Evolutionary conservation across 2,329 filamentous ascomycete genomes (phyloP), one percentile per base, ranked within the genome.

Genomic region (Thermoascus crustaceus): DNA sequence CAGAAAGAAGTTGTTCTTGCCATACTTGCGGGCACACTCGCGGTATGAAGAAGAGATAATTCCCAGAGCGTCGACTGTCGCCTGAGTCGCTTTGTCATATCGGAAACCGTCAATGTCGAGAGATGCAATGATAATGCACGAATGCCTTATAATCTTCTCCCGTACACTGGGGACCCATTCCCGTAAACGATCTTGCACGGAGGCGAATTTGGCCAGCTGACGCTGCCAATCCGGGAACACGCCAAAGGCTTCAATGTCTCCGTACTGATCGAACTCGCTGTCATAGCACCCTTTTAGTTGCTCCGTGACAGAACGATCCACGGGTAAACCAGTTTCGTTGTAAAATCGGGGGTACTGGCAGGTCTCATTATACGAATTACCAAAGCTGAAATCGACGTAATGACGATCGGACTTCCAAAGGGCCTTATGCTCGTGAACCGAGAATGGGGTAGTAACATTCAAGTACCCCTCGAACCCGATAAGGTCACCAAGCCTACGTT

Each of bases 31-130:
- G 7, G 77, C 77, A 50, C 77, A 81, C 25, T 69, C 59, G 22
- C 77, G 66, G 48, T 78, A 71, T 6, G 68, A 66, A 14, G 65
- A 58, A 14, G 73, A 75, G 52, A 75, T 80, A 29, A 73, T 67
- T 4, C 67, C 75, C 39, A 77, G 64, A 1, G 75, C 68, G 48
- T 80, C 78, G 4, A 79, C 68, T 0, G 77, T 79, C 8, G 75
- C 69, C 47, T 80, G 76, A 10, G 75, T 72, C 2, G 75, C 78
- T 54, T 82, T 82, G 57, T 82, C 78, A 55, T 78, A 77, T 35
- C 78, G 72, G 49, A 76, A 79, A 0, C 76, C 78, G 48, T 82
- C 78, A 37, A 82, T 72, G 47, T 81, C 78, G n/a, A 82, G 62
- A 42, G 69, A 72, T 16, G 64, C 57, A 38, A 82, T 77, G 21